Evolutionary conservation across 192 early-diverging fungal genomes (phyloP).

Genomic region (Dissophora ornata): DNA sequence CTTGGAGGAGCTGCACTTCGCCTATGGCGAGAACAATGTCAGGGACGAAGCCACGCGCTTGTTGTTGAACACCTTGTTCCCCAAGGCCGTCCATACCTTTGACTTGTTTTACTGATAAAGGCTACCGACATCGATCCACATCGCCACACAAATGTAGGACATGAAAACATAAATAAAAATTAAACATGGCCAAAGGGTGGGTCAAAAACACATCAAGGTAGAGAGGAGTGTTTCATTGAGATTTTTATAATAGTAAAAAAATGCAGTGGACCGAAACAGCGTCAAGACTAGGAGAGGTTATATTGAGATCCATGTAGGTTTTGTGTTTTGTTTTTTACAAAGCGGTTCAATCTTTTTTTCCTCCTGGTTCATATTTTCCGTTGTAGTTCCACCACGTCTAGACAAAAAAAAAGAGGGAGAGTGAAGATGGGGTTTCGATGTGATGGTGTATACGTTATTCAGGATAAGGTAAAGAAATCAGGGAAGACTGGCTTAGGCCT

Average conservation of each 20-base stretch:
- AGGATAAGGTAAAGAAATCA: not conserved
- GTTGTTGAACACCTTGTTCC: constrained; percentile 34
- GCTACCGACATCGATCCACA: not conserved
- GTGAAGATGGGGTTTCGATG: not conserved
- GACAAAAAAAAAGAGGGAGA: constrained; percentile 10
- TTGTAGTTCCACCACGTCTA: constrained; percentile 7
- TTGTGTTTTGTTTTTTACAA: no score
- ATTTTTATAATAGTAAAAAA: no score
- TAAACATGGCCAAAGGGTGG: no score
- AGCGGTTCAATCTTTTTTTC: not conserved
- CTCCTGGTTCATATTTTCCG: not conserved
- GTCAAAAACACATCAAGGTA: no score
- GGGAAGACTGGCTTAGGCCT: constrained; percentile 26
- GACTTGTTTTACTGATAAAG: constrained; percentile 31
- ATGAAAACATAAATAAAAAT: no score
- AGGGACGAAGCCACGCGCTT: constrained; percentile 12
- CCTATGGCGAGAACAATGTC: constrained; percentile 19
- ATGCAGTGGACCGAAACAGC: no score
- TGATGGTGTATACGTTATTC: constrained; percentile 9
- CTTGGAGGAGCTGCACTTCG: constrained; percentile 11
- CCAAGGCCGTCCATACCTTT: constrained; percentile 22
- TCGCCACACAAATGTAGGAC: no score
- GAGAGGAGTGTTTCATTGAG: no score
- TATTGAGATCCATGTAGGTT: no score
- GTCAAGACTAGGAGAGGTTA: no score